Conservation (phyloP, 345 rosid species). For the Eucalyptus tenuipes region DNA sequence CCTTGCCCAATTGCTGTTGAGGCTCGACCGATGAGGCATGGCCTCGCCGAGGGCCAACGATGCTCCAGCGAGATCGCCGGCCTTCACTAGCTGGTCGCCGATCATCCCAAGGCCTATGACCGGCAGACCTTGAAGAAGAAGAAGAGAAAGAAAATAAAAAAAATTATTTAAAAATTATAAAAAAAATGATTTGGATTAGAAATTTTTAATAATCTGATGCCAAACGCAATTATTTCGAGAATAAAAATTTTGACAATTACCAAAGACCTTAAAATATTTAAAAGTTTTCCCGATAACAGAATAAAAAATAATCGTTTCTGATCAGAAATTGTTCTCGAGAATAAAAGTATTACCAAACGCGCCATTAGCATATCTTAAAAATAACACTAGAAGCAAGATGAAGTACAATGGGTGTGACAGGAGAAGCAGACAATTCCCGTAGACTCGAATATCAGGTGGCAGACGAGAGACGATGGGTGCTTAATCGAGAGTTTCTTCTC, state of each 20-base stretch:
- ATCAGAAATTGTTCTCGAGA: accelerated
- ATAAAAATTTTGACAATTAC: accelerated
- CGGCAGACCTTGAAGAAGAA: too few relatives aligned
- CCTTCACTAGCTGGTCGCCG: accelerated
- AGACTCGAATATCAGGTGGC: neutral
- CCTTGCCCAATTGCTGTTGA: accelerated
- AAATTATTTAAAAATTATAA: too few relatives aligned
- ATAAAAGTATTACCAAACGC: accelerated
- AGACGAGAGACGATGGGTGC: neutral
- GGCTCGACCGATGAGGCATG: accelerated
- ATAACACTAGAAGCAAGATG: neutral
- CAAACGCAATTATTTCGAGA: accelerated
- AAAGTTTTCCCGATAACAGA: accelerated
- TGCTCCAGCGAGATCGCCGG: accelerated
- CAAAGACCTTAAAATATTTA: accelerated
- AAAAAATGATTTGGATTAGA: accelerated
- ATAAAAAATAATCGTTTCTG: accelerated
- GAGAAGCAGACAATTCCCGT: neutral
- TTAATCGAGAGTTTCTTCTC: neutral
- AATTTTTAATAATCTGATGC: accelerated
- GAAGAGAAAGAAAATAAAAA: too few relatives aligned
- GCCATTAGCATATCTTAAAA: accelerated
- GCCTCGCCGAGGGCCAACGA: accelerated
- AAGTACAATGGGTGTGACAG: neutral
- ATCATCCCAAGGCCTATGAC: too few relatives aligned